Evolutionary conservation across 2,329 filamentous ascomycete genomes (phyloP).

Genomic region (Pseudocercospora eumusae): DNA sequence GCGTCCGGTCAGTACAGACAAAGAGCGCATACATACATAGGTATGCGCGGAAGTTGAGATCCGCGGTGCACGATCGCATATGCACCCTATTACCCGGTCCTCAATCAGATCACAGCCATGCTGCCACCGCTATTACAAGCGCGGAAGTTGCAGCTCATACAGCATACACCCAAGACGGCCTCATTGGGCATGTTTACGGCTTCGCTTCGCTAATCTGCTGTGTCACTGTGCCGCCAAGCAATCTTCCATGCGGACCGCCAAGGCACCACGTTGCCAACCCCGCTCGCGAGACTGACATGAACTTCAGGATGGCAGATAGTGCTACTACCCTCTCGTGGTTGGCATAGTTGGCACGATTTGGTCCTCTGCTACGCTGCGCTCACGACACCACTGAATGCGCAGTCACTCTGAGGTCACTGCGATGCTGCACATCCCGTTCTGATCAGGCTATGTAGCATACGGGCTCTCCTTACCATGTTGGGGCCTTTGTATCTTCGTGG

Average conservation of each 20-base stretch:
- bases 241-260: neutral
- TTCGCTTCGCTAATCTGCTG: slow-evolving; percentile 8
- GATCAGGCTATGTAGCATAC: neutral
- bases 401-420: neutral
- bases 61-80: slow-evolving; percentile 3
- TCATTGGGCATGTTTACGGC: neutral
- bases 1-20: neutral
- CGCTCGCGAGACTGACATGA: neutral
- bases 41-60: slow-evolving; percentile 3
- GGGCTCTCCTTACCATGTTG: neutral
- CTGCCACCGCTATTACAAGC: neutral
- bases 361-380: neutral
- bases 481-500: neutral
- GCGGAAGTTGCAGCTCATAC: neutral
- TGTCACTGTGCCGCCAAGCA: neutral
- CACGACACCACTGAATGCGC: neutral
- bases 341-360: neutral
- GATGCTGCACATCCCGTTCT: neutral
- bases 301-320: neutral
- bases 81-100: slow-evolving; percentile 1
- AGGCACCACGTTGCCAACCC: neutral
- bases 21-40: too few relatives aligned
- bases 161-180: neutral
- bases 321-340: neutral
- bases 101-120: neutral